Evolutionary conservation across 1,139 yeast genomes (phyloP).

Genomic region (Keqinozyma sinolaborantium): DNA sequence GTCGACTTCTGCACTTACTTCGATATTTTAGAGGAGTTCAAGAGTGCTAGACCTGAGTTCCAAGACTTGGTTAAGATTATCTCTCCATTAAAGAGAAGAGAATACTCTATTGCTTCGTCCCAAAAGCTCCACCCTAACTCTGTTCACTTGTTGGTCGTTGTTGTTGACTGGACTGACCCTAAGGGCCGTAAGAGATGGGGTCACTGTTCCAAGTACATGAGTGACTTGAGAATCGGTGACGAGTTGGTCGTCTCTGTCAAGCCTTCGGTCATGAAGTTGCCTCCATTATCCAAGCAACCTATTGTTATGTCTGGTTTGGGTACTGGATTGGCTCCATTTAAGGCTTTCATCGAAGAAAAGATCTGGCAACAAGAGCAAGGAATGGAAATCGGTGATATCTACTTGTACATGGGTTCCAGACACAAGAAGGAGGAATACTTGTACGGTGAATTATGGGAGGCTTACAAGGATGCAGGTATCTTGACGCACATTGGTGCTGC

Average conservation of each 20-base stretch:
- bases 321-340: constrained; percentile 97
- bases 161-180: constrained; percentile 92
- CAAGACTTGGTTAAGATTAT: constrained; percentile 69
- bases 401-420: constrained; percentile 89
- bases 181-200: constrained; percentile 87
- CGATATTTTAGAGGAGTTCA: constrained; percentile 77
- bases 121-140: constrained; percentile 90
- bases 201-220: constrained; percentile 87
- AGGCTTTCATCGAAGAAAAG: constrained; percentile 95
- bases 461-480: constrained; percentile 86
- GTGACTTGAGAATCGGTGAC: constrained; percentile 75
- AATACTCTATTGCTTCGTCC: constrained; percentile 97
- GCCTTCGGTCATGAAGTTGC: constrained; percentile 96
- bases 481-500: constrained; percentile 97
- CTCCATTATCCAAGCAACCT: constrained; percentile 83
- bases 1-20: constrained; percentile 78
- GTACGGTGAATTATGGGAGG: constrained; percentile 97
- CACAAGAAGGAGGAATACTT: constrained; percentile 94
- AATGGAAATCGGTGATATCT: constrained; percentile 82
- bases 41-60: constrained; percentile 78
- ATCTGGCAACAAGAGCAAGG: constrained; percentile 92
- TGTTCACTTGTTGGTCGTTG: constrained; percentile 88
- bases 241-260: constrained; percentile 93
- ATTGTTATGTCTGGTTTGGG: constrained; percentile 97
- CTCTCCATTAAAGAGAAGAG: constrained; percentile 92